Conservation (phyloP, 1,139 yeast species). For the Kodamaea sp. region DNA sequence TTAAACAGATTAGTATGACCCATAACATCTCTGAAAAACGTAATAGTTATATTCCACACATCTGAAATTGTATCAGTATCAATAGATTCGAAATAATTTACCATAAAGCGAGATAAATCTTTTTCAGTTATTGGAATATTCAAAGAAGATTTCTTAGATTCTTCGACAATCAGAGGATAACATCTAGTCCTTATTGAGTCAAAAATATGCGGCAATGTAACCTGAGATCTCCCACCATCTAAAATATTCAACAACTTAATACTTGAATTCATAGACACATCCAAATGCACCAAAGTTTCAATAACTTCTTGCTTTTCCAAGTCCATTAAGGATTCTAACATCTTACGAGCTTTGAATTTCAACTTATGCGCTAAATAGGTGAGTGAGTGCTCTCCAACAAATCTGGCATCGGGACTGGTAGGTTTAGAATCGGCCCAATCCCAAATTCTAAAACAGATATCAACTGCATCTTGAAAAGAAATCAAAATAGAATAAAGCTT, state of each 20-base stretch:
- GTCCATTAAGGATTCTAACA: slow-evolving; percentile 65
- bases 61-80: slow-evolving; percentile 78
- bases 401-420: slow-evolving; percentile 10
- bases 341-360: slow-evolving; percentile 66
- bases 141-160: slow-evolving; percentile 39
- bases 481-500: slow-evolving; percentile 54
- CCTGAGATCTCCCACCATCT: slow-evolving; percentile 80
- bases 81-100: slow-evolving; percentile 57
- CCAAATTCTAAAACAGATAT: slow-evolving; percentile 64
- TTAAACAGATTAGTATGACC: slow-evolving; percentile 49
- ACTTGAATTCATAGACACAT: slow-evolving; percentile 16
- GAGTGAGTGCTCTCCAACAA: slow-evolving; percentile 40
- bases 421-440: slow-evolving; percentile 61
- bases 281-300: slow-evolving; percentile 54
- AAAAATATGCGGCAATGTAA: slow-evolving; percentile 67
- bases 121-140: slow-evolving; percentile 40
- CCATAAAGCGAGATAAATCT: slow-evolving; percentile 49
- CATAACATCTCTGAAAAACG: slow-evolving; percentile 57
- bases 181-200: slow-evolving; percentile 46
- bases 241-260: slow-evolving; percentile 64
- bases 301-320: slow-evolving; percentile 73
- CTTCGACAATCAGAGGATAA: slow-evolving; percentile 29
- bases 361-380: slow-evolving; percentile 62
- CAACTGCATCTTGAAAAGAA: slow-evolving; percentile 61
- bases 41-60: slow-evolving; percentile 56